Base-by-base conservation (phyloP, 129 eudicot species). In the Helichrysum umbraculigerum region DNA sequence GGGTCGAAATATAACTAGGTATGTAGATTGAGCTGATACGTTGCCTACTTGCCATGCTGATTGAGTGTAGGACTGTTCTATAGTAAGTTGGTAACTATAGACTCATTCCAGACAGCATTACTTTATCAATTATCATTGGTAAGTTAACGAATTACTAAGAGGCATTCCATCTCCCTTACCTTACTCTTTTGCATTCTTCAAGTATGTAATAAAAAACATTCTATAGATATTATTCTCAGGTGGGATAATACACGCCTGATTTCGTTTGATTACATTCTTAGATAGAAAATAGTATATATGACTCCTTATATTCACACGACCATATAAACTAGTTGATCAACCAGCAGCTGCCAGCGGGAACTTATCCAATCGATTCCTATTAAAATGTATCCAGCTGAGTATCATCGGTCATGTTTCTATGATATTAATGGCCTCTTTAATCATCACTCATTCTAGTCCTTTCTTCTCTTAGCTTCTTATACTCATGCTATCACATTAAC, bases 101-200 rank as follows among this genome's bases (percentile, higher is more conserved):
- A 37, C 11, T 37, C 44, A 37, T 7, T 37, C 9, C 11, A 37
- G 44, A 37, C 44, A 37, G 10, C 32, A 32, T 71, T 71, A 20
- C 65, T 71, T 28, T 28, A 9, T 32, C 57, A 72, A 70, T 21
- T 32, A 72, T n/a, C 6, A 1, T 9, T 56, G 66, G 52, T 33
- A 72, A 19, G 66, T 72, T 34, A 57, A 57, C 34, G 9, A 72
- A 32, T 33, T 57, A 30, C 22, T 10, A 17, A 71, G 64, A n/a
- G 47, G 29, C 19, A 14, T 16, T 61, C 16, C 33, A n/a, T 42
- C 20, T 60, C 37, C 29, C 69, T 60, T 73, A 19, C 25, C 34
- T 11, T 52, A 52, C 64, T 15, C 63, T 7, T 51, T 56, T 30
- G 35, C 50, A 33, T 54, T 54, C 66, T 54, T 52, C 44, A 30